Base-by-base conservation (phyloP, 116 monocot species). In the Zostera marina region DNA sequence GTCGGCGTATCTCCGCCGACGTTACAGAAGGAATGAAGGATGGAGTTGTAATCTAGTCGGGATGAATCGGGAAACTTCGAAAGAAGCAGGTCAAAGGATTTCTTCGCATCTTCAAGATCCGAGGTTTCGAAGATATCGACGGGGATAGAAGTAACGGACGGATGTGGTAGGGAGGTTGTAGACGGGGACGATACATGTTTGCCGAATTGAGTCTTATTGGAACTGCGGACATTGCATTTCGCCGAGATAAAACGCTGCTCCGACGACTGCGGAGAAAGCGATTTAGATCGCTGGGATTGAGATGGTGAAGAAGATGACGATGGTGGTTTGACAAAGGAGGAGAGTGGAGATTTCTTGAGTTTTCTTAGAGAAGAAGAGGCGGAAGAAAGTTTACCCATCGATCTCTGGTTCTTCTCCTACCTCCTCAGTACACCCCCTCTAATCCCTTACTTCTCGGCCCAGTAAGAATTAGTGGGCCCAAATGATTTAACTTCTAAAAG, bases 341-440 rank as follows among this genome's bases (percentile, higher is more conserved):
- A 13, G 32, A 72, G 22, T 42, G 72, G 69, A 52, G 54, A 24
- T 22, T 63, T 70, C 45, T 0, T 12, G 16, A 63, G 47, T 0
- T 72, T 70, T 25, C 74, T 74, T 68, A 83, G 58, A 15, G 73
- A 62, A 15, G 73, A 64, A 59, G 77, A 75, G n/a, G n/a, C n/a
- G 20, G 73, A 64, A 59, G 77, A 76, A 20, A 83, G 16, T 69
- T 80, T 83, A 0, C 83, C 77, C 80, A 88, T 87, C 41, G 54
- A 32, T 49, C 32, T 55, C 26, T 24, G 32, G 55, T 5, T 38
- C 10, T 26, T 25, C 23, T 19, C 26, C 22, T 12, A 23, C 22
- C 47, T n/a, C n/a, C n/a, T n/a, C n/a, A n/a, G n/a, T n/a, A n/a
- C n/a, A n/a, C n/a, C n/a, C n/a, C n/a, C n/a, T n/a, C n/a, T n/a